These are phyloP conservation scores for Fusarium gaditjirri DNA, from an alignment of 2,329 filamentous ascomycete genomes.

Conservation along the genomic window DNA sequence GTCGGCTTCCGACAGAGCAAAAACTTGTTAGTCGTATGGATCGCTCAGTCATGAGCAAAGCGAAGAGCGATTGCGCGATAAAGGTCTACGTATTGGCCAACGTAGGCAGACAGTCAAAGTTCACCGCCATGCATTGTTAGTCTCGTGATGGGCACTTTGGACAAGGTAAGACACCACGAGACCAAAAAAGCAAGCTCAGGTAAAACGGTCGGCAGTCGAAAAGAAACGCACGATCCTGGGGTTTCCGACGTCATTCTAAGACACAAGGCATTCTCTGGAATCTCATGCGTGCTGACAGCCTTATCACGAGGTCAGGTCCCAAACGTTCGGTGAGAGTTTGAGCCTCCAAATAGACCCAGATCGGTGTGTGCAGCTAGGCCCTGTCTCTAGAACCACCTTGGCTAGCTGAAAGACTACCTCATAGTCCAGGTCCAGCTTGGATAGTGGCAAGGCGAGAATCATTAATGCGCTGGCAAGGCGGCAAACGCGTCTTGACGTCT, in stretches of 20 bases:
- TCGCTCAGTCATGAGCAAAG: not conserved
- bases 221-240: constrained; percentile 12
- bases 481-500: constrained; percentile 40
- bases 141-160: constrained; percentile 25
- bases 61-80: constrained; percentile 20
- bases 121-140: constrained; percentile 30
- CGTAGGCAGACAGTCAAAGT: not conserved
- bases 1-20: not conserved
- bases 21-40: constrained; percentile 23
- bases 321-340: constrained; percentile 33
- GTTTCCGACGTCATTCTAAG: constrained; percentile 33
- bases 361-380: constrained; percentile 30
- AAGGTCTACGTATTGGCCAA: constrained; percentile 17
- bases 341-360: constrained; percentile 25
- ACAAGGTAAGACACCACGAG: constrained; percentile 29
- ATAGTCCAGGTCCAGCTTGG: constrained; percentile 22
- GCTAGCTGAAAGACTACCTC: constrained; percentile 38
- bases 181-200: constrained; percentile 22
- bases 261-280: constrained; percentile 28
- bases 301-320: constrained; percentile 33
- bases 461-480: constrained; percentile 41
- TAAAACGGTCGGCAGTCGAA: constrained; percentile 31
- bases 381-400: constrained; percentile 15
- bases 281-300: constrained; percentile 5
- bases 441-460: constrained; percentile 33